phyloP scores from a whole-genome alignment of 768 basidiomycete species.

The Suillus discolor region DNA sequence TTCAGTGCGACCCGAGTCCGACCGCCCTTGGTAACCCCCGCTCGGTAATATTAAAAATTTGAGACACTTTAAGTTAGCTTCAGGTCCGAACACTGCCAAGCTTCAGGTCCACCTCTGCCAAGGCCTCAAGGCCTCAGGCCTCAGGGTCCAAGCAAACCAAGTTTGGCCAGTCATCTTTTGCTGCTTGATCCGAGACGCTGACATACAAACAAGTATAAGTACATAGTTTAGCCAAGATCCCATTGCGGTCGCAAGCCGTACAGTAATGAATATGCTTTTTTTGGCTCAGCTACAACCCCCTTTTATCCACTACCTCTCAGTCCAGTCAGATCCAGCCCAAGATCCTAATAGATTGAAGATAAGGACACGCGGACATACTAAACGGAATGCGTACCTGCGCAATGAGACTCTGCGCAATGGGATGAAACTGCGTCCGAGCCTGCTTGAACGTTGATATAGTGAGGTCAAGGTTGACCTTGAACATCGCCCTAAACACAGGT shows the following conservation, averaged over 20 bases:
- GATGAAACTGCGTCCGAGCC: constrained; percentile 45
- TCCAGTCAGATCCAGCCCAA: constrained; percentile 13
- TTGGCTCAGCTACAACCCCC: background rate
- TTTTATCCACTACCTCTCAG: background rate
- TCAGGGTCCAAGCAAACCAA: background rate
- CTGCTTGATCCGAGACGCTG: background rate
- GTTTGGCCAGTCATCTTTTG: background rate
- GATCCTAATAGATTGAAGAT: constrained; percentile 22
- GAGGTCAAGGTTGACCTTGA: constrained; percentile 37
- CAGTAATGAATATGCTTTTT: background rate
- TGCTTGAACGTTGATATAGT: constrained; percentile 38
- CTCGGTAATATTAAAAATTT: background rate
- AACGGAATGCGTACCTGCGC: constrained; percentile 41
- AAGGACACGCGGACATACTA: background rate
- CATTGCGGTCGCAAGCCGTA: background rate
- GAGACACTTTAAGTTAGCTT: background rate
- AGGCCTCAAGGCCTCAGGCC: too few relatives aligned
- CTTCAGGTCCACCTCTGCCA: background rate
- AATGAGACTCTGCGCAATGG: constrained; percentile 51
- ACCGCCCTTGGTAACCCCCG: background rate
- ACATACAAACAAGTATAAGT: background rate
- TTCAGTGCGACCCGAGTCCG: too few relatives aligned
- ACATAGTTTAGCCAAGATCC: background rate
- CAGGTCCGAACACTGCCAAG: background rate
- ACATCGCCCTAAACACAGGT: constrained; percentile 44